Conservation (phyloP, 2,329 filamentous ascomycete genomes). For the Didymella segeticola region DNA sequence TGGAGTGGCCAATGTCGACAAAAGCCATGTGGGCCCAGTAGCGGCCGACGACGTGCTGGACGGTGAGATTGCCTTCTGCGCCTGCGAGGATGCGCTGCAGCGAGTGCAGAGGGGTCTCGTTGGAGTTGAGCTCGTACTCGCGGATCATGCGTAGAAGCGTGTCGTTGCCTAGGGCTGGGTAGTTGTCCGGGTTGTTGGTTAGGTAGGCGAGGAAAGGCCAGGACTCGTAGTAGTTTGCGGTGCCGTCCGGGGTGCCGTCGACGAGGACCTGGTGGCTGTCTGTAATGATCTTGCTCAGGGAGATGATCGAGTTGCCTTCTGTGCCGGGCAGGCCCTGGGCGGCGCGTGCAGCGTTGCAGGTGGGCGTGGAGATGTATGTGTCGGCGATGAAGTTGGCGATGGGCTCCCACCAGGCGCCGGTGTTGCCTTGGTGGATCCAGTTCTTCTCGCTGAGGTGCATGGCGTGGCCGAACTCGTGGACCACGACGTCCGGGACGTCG, state of each 20-base stretch:
- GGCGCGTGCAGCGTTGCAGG: slow-evolving; percentile 49
- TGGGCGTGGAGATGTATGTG: slow-evolving; percentile 54
- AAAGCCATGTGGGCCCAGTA: slow-evolving; percentile 64
- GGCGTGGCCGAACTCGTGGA: slow-evolving; percentile 59
- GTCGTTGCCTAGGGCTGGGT: slow-evolving; percentile 28
- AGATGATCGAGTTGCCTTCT: slow-evolving; percentile 50
- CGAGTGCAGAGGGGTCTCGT: slow-evolving; percentile 60
- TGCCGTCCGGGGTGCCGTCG: slow-evolving; percentile 46
- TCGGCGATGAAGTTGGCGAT: slow-evolving; percentile 60
- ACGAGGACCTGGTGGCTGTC: slow-evolving; percentile 58
- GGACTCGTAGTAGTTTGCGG: slow-evolving; percentile 56
- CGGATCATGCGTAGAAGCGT: slow-evolving; percentile 40
- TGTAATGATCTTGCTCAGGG: slow-evolving; percentile 54
- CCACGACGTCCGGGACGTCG: slow-evolving; percentile 49
- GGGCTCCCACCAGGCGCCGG: slow-evolving; percentile 61
- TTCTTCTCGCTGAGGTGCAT: slow-evolving; percentile 51
- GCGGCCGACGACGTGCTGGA: slow-evolving; percentile 53
- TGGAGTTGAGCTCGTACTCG: slow-evolving; percentile 53
- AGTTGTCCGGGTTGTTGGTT: slow-evolving; percentile 57
- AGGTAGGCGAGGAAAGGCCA: slow-evolving; percentile 60
- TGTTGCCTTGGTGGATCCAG: slow-evolving; percentile 52
- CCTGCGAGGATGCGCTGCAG: slow-evolving; percentile 50
- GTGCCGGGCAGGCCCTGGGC: slow-evolving; percentile 49
- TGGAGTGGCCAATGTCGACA: slow-evolving; percentile 57
- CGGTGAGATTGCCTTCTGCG: slow-evolving; percentile 29